Evolutionary conservation across 306 rosid species (phyloP).

Genomic region (Vigna hirtella): DNA sequence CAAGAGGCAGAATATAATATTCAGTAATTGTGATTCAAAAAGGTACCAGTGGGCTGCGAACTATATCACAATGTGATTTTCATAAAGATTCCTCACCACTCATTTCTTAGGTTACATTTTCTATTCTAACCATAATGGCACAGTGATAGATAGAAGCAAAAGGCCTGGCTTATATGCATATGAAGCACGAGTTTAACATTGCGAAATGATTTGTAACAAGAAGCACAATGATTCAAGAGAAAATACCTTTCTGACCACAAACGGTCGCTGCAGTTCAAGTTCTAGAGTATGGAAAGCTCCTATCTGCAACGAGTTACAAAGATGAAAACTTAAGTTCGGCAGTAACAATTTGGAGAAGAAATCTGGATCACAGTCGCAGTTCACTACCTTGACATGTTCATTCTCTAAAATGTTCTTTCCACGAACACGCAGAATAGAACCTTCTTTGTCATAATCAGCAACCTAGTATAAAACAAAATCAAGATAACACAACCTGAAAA

Average conservation of each 20-base stretch:
- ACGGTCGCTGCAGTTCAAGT: slow-evolving; percentile 92
- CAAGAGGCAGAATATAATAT: slow-evolving; percentile 35
- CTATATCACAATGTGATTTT: neutral
- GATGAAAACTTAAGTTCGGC: slow-evolving; percentile 30
- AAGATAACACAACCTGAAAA: neutral
- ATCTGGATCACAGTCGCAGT: slow-evolving; percentile 3
- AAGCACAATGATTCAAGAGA: slow-evolving; percentile 13
- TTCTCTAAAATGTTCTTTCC: slow-evolving; percentile 89
- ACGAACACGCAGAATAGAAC: slow-evolving; percentile 81
- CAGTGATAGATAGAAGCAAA: slow-evolving; percentile 18
- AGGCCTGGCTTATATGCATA: neutral
- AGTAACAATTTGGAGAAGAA: neutral
- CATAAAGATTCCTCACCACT: neutral
- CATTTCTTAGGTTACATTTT: neutral
- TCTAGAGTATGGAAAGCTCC: slow-evolving; percentile 97
- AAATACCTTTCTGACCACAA: slow-evolving; percentile 85
- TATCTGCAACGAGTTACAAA: slow-evolving; percentile 57
- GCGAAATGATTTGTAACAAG: slow-evolving; percentile 30
- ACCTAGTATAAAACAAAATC: slow-evolving; percentile 50
- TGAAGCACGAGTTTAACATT: slow-evolving; percentile 6
- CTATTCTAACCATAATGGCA: neutral
- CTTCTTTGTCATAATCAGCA: slow-evolving; percentile 92
- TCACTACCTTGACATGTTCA: slow-evolving; percentile 88
- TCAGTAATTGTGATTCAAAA: slow-evolving; percentile 12
- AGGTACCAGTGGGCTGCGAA: neutral